Evolutionary conservation across 1,284 basidiomycete genomes (phyloP), one percentile per base, ranked within the genome.

Genomic region (Phellopilus nigrolimitatus): DNA sequence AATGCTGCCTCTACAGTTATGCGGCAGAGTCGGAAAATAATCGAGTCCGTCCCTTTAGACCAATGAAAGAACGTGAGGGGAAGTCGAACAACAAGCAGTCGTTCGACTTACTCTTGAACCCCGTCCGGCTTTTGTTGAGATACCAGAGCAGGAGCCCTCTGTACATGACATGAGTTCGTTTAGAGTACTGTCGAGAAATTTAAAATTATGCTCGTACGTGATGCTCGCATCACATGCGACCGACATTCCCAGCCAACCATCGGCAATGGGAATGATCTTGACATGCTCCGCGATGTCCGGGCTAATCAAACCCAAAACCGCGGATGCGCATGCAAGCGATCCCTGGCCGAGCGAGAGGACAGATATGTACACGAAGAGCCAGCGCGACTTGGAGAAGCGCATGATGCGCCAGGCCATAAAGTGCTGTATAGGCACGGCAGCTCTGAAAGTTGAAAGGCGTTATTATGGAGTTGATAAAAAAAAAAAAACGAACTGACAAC

Each of bases 401-500:
- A 55, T 59, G 42, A 69, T 64, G n/a, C 68, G 62, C 61, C 60
- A 65, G 1, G 65, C 63, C 37, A 69, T 63, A 52, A 64, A 68
- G 13, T 65, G 48, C 54, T 69, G 66, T 13, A 68, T 66, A 3
- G 67, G 68, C 15, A 62, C 62, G 4, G 67, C 64, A 2, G 66
- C 64, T 21, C 68, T 69, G 40, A 13, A 37, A 15, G 28, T 37
- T 24, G 22, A 36, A 19, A 31, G 17, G 12, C 17, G 7, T 13
- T 27, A 3, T 1, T 19, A n/a, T 41, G 15, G 6, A 31, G 41
- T 33, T 37, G 5, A 31, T 31, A 17, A 25, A n/a, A 65, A 60
- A 60, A 19, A 24, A 58, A 57, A 3, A 62, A 21, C 22, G 15
- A 22, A 52, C 58, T 51, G 17, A 57, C 30, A 52, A 36, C 1